Base-by-base conservation (phyloP, 2,329 filamentous ascomycete genomes). In the Endothia cerciana region DNA sequence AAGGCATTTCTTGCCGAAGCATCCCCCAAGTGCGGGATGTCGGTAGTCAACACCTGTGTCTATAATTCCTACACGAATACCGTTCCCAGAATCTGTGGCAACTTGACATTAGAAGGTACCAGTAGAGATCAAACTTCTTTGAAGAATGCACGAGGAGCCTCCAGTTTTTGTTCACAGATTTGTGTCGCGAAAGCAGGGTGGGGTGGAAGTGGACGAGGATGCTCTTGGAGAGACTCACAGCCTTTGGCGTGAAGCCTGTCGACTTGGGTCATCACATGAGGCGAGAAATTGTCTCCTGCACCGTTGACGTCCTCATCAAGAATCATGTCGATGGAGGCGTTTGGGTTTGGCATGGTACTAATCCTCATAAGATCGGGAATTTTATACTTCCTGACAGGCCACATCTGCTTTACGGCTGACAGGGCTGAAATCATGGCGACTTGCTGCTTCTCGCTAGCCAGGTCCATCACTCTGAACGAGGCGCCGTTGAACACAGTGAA, bases 11-110 rank as follows among this genome's bases (percentile, higher is more conserved):
- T 76, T 70, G 2, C 84, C 84, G 67, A 85, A 85, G 60, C 83
- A 81, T 4, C 82, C 83, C 15, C 84, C 84, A 1, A 86, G 78
- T 8, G 81, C 81, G 15, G 82, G 82, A 65, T 83, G 83, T 10
- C 71, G 76, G 70, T 85, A 85, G 70, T 86, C 83, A 33, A 85
- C 74, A 4, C 73, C 73, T 0, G 70, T 72, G 66, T 82, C 78
- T 55, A 82, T 73, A 38, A 83, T 72, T 5, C 74, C 81, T 22
- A 84, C 74, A 28, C 76, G 77, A 38, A 81, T 71, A 1, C 82
- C 81, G 49, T 80, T 77, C 25, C 82, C 82, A 1, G 77, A 81
- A n/a, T 80, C 61, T 63, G 30, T 25, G 8, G 49, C 8, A n/a
- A 13, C 4, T 7, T 7, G 28, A 58, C 2, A 47, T 49, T n/a